A percentile compares a stretch with the other conserved stretches of the same genome.
These are phyloP conservation scores for Nicotiana knightiana DNA, from an alignment of 257 asterid species.

Conservation along the genomic window DNA sequence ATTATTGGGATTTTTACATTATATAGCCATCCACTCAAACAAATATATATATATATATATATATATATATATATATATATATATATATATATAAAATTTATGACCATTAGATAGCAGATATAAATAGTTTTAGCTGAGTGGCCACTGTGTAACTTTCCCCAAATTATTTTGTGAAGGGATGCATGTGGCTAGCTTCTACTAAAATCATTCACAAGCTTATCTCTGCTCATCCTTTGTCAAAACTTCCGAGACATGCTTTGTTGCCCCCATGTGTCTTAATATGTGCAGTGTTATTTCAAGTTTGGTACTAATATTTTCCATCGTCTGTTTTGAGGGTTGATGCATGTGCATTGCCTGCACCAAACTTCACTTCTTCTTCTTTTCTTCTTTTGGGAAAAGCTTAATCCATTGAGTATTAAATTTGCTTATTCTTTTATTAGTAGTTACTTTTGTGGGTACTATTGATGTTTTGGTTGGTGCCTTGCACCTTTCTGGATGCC, in stretches of 20 bases:
- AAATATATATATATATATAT: too few relatives aligned
- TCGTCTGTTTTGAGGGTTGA: not conserved
- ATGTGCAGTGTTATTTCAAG: not conserved
- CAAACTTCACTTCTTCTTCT: not conserved
- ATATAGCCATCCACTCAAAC: too few relatives aligned
- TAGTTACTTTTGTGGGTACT: not conserved
- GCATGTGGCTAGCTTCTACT: not conserved
- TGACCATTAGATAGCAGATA: too few relatives aligned
- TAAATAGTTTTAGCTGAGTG: too few relatives aligned
- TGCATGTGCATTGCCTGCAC: not conserved
- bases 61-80: too few relatives aligned
- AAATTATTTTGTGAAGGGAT: not conserved
- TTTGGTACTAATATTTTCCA: not conserved
- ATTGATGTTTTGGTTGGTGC: too few relatives aligned
- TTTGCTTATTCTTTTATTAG: not conserved
- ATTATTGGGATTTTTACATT: too few relatives aligned
- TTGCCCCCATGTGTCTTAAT: not conserved
- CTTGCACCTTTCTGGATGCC: too few relatives aligned
- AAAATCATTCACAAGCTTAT: not conserved
- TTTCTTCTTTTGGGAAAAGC: not conserved
- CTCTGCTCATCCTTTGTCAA: not conserved
- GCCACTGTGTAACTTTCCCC: too few relatives aligned
- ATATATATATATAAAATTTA: too few relatives aligned
- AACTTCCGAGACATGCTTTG: not conserved
- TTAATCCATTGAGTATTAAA: not conserved